phyloP scores from a whole-genome alignment of 2,329 filamentous ascomycete genomes.

The Alternaria alternata region DNA sequence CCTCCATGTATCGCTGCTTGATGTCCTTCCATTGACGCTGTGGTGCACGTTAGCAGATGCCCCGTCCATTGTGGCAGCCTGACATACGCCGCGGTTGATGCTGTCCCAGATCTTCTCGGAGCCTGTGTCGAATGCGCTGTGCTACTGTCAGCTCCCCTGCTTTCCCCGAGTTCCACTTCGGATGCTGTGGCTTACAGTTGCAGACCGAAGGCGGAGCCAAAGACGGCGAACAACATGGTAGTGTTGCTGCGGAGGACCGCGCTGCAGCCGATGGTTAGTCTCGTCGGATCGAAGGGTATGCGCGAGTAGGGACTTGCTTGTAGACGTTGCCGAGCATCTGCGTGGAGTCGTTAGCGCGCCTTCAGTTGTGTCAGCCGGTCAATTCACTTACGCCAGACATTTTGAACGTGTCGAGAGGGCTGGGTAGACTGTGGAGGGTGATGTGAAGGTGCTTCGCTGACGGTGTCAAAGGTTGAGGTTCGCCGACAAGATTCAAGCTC shows the following conservation, averaged over 20 bases:
- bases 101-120: slow-evolving; percentile 90
- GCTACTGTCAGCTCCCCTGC: slow-evolving; percentile 30
- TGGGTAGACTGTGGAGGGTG: slow-evolving; percentile 31
- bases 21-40: slow-evolving; percentile 99
- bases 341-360: slow-evolving; percentile 38
- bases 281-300: slow-evolving; percentile 20
- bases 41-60: slow-evolving; percentile 30
- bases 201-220: slow-evolving; percentile 85
- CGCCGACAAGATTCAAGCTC: slow-evolving; percentile 33
- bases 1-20: slow-evolving; percentile 83
- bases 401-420: slow-evolving; percentile 49
- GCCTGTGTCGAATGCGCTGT: slow-evolving; percentile 80
- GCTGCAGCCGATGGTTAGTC: slow-evolving; percentile 62
- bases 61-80: neutral
- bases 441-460: slow-evolving; percentile 34
- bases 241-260: slow-evolving; percentile 85
- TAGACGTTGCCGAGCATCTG: slow-evolving; percentile 64
- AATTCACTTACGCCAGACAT: slow-evolving; percentile 67
- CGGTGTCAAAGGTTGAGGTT: slow-evolving; percentile 33
- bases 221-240: slow-evolving; percentile 86
- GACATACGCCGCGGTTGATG: slow-evolving; percentile 82
- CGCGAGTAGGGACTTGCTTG: slow-evolving; percentile 53
- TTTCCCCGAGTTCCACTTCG: slow-evolving; percentile 4
- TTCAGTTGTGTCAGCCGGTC: slow-evolving; percentile 8
- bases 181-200: slow-evolving; percentile 76